A percentile compares a stretch with the other conserved stretches of the same genome.
Conservation (phyloP, 805 yeast genomes). For the Myxozyma nipponensis region DNA sequence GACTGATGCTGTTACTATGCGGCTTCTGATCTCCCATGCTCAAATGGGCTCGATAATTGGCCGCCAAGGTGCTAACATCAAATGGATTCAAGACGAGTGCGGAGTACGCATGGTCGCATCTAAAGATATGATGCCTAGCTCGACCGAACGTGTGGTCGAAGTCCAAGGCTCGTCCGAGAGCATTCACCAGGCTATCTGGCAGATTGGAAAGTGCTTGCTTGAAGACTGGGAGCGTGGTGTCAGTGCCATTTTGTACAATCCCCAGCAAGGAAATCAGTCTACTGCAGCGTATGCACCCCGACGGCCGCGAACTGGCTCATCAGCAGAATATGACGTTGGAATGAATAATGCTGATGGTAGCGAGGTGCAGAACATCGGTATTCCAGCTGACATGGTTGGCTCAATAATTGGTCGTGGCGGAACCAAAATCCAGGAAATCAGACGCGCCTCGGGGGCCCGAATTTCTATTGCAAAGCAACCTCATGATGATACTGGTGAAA, state of each 20-base stretch:
- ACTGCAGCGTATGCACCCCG: slow-evolving; percentile 1
- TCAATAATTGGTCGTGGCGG: slow-evolving; percentile 87
- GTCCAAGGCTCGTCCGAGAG: slow-evolving; percentile 72
- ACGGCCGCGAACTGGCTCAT: slow-evolving; percentile 22
- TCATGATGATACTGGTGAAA: slow-evolving; percentile 53
- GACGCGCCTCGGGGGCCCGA: slow-evolving; percentile 72
- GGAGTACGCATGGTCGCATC: slow-evolving; percentile 82
- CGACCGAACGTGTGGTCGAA: slow-evolving; percentile 83
- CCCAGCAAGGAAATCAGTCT: slow-evolving; percentile 32
- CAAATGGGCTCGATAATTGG: slow-evolving; percentile 91
- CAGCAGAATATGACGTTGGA: slow-evolving; percentile 17
- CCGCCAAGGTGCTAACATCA: slow-evolving; percentile 73
- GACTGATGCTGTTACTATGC: slow-evolving; percentile 53
- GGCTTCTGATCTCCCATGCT: slow-evolving; percentile 73
- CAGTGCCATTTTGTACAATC: slow-evolving; percentile 62
- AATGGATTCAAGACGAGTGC: slow-evolving; percentile 64
- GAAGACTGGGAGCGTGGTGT: slow-evolving; percentile 69
- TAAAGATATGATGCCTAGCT: slow-evolving; percentile 72
- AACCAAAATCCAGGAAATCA: slow-evolving; percentile 76
- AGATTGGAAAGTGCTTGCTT: slow-evolving; percentile 64
- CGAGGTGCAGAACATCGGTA: slow-evolving; percentile 39
- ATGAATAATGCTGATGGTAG: slow-evolving; percentile 5
- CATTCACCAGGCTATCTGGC: slow-evolving; percentile 53
- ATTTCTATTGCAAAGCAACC: slow-evolving; percentile 72
- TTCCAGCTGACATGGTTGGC: slow-evolving; percentile 82